Evolutionary conservation across 768 basidiomycete species (phyloP).

Genomic region (Rhizopogon rudus): DNA sequence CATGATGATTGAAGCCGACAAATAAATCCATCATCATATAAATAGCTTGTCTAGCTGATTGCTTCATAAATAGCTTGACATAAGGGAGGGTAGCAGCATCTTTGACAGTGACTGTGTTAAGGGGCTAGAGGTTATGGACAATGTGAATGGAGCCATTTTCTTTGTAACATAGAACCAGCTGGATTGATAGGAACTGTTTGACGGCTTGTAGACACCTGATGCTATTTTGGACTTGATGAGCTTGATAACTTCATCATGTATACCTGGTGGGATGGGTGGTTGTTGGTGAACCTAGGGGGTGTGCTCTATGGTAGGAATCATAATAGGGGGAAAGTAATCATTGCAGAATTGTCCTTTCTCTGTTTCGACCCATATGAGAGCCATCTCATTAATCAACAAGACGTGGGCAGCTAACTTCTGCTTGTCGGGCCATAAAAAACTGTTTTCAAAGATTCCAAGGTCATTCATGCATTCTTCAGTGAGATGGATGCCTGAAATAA

Average conservation of each 20-base stretch:
- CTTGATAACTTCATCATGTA: conserved; percentile 15
- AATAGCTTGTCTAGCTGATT: conserved; percentile 6
- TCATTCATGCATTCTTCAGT: too few species aligned
- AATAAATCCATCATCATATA: conserved; percentile 1
- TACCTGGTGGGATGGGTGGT: conserved; percentile 26
- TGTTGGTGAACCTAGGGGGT: conserved; percentile 26
- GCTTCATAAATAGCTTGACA: conserved; percentile 9
- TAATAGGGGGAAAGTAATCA: conserved; percentile 29
- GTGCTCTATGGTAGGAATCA: conserved; percentile 31
- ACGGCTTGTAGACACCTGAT: conserved; percentile 35
- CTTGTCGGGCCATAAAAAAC: conserved; percentile 4
- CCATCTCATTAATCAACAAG: conserved; percentile 24
- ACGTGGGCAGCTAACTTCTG: conserved; percentile 10
- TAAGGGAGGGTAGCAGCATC: conserved; percentile 6
- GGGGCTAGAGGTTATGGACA: conserved; percentile 18
- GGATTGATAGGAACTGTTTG: conserved; percentile 11
- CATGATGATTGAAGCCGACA: neutral
- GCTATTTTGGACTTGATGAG: conserved; percentile 25
- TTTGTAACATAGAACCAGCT: conserved; percentile 35
- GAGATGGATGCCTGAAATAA: too few species aligned
- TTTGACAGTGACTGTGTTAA: conserved; percentile 6
- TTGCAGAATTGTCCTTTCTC: conserved; percentile 30
- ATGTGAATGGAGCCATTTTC: conserved; percentile 16
- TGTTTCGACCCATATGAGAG: conserved; percentile 33
- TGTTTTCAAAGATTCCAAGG: neutral